Conservation (phyloP, 2,329 filamentous ascomycete species). For the Dichotomopilus funicola region DNA sequence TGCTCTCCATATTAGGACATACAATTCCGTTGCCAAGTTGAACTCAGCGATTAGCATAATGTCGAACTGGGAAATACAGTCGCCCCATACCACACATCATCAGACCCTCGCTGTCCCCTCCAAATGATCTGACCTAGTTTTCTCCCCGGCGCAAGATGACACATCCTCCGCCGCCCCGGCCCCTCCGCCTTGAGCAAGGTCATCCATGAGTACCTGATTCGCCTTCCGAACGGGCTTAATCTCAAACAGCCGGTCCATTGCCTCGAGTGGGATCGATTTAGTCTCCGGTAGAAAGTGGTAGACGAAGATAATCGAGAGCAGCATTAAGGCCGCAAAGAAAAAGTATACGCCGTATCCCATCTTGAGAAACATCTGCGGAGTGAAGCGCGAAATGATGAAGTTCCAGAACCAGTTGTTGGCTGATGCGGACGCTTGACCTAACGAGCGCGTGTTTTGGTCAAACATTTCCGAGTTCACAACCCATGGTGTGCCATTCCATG, state of each 20-base stretch:
- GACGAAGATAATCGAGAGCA: slow-evolving; percentile 51
- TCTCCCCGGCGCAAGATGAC: slow-evolving; percentile 13
- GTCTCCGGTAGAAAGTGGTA: slow-evolving; percentile 61
- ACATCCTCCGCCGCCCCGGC: slow-evolving; percentile 21
- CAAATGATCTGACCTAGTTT: slow-evolving; percentile 14
- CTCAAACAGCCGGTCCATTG: slow-evolving; percentile 57
- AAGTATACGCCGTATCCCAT: slow-evolving; percentile 62
- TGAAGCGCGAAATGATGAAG: slow-evolving; percentile 63
- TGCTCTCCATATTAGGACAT: too few species aligned
- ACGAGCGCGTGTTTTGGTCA: slow-evolving; percentile 58
- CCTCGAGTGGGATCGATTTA: slow-evolving; percentile 58
- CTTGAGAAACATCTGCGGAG: slow-evolving; percentile 54
- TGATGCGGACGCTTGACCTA: slow-evolving; percentile 66
- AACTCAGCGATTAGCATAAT: too few species aligned
- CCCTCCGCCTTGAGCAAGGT: slow-evolving; percentile 36
- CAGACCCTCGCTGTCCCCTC: slow-evolving; percentile 17
- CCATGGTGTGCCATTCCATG: slow-evolving; percentile 71
- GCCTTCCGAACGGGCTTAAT: slow-evolving; percentile 40
- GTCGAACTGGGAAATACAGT: background rate
- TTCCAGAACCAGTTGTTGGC: slow-evolving; percentile 70
- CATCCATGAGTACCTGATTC: slow-evolving; percentile 38
- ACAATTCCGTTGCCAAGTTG: too few species aligned
- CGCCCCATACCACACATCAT: background rate
- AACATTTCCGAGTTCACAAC: slow-evolving; percentile 73
- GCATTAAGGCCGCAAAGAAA: slow-evolving; percentile 60